phyloP scores from a whole-genome alignment of 2,329 filamentous ascomycete genomes.

The Aquanectria penicillioides region DNA sequence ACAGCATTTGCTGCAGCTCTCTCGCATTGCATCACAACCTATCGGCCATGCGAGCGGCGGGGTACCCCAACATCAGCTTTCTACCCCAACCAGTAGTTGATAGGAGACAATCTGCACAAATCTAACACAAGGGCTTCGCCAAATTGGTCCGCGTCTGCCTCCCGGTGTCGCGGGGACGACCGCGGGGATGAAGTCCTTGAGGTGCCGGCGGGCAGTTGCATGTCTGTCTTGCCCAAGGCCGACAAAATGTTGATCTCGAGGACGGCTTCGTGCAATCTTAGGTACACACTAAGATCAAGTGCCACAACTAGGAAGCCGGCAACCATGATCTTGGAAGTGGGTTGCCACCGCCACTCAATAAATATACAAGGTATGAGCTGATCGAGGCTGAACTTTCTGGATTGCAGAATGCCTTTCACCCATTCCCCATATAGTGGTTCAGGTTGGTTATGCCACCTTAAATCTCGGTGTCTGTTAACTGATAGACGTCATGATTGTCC shows the following conservation, averaged over 20 bases:
- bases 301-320: slow-evolving; percentile 14
- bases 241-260: background rate
- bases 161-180: slow-evolving; percentile 16
- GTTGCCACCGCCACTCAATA: slow-evolving; percentile 8
- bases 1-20: background rate
- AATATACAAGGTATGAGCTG: too few relatives aligned
- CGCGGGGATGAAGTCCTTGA: background rate
- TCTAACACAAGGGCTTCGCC: slow-evolving; percentile 7
- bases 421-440: too few relatives aligned
- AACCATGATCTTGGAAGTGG: slow-evolving; percentile 12
- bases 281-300: slow-evolving; percentile 10
- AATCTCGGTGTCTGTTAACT: too few relatives aligned
- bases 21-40: background rate
- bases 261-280: slow-evolving; percentile 9
- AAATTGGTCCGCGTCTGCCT: slow-evolving; percentile 1
- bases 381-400: too few relatives aligned
- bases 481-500: too few relatives aligned
- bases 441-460: too few relatives aligned
- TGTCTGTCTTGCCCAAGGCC: background rate
- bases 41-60: background rate
- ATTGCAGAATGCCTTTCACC: too few relatives aligned
- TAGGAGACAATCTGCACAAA: background rate
- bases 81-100: background rate
- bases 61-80: background rate
- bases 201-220: slow-evolving; percentile 10